Conservation (phyloP, 2,329 filamentous ascomycete genomes). For the Stemphylium beticola region DNA sequence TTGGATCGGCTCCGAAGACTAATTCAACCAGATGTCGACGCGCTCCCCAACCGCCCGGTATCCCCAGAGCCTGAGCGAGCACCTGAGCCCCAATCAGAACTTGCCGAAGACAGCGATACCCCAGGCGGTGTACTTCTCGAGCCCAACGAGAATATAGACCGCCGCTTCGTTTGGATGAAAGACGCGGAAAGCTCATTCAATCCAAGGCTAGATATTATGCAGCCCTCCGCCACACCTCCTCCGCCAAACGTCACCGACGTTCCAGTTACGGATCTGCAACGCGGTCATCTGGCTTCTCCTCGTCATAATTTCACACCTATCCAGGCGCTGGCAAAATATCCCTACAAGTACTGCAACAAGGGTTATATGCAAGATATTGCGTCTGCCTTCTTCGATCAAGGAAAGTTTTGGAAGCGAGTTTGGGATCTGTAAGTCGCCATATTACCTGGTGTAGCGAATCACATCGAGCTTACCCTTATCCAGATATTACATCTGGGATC, state of each 20-base stretch:
- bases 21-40: slow-evolving; percentile 29
- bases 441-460: slow-evolving; percentile 26
- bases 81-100: background rate
- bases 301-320: slow-evolving; percentile 52
- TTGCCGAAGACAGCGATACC: slow-evolving; percentile 18
- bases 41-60: slow-evolving; percentile 29
- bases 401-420: slow-evolving; percentile 62
- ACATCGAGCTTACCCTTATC: background rate
- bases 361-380: slow-evolving; percentile 54
- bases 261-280: slow-evolving; percentile 22
- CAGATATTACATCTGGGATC: slow-evolving; percentile 70
- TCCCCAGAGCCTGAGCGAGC: slow-evolving; percentile 5
- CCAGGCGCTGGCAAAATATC: slow-evolving; percentile 62
- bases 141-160: slow-evolving; percentile 19
- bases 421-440: slow-evolving; percentile 76
- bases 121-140: slow-evolving; percentile 31
- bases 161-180: slow-evolving; percentile 29
- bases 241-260: slow-evolving; percentile 10
- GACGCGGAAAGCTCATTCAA: slow-evolving; percentile 34
- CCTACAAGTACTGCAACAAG: slow-evolving; percentile 64
- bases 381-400: slow-evolving; percentile 63
- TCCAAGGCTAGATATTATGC: slow-evolving; percentile 21
- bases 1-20: slow-evolving; percentile 33
- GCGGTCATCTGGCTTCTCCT: slow-evolving; percentile 42
- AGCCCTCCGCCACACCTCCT: slow-evolving; percentile 8